phyloP scores from a whole-genome alignment of 768 basidiomycete genomes.

The Tricholoma hemisulphureum region DNA sequence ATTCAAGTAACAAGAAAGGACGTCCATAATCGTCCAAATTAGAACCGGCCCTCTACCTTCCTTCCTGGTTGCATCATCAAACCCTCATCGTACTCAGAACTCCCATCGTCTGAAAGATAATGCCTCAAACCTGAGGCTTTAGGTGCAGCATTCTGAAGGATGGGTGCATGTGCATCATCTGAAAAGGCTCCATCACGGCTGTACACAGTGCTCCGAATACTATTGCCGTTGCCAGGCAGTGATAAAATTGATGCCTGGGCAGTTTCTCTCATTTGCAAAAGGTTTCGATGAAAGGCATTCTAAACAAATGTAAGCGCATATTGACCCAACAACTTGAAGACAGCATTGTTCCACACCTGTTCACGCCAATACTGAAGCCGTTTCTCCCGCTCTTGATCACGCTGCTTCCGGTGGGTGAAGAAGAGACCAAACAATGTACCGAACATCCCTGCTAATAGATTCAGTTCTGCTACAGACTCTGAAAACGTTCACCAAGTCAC shows the following conservation, averaged over 20 bases:
- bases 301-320: constrained; percentile 24
- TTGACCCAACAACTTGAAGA: not conserved
- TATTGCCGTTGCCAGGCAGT: constrained; percentile 45
- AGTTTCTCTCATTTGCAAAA: constrained; percentile 75
- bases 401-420: constrained; percentile 67
- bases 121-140: constrained; percentile 58
- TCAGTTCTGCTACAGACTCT: not conserved
- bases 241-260: constrained; percentile 66
- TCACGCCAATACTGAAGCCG: constrained; percentile 89
- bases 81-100: constrained; percentile 50
- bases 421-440: constrained; percentile 68
- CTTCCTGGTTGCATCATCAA: constrained; percentile 40
- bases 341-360: constrained; percentile 54
- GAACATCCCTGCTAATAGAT: constrained; percentile 57
- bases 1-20: too few species aligned
- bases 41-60: constrained; percentile 39
- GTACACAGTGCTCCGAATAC: constrained; percentile 50
- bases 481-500: constrained; percentile 41
- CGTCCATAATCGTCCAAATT: constrained; percentile 7
- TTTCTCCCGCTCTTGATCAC: constrained; percentile 77
- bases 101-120: constrained; percentile 49
- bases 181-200: constrained; percentile 44
- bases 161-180: constrained; percentile 57
- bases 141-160: constrained; percentile 45
- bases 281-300: constrained; percentile 79